Base-by-base conservation (phyloP, 2,329 filamentous ascomycete species). In the Pseudohalonectria lignicola region DNA sequence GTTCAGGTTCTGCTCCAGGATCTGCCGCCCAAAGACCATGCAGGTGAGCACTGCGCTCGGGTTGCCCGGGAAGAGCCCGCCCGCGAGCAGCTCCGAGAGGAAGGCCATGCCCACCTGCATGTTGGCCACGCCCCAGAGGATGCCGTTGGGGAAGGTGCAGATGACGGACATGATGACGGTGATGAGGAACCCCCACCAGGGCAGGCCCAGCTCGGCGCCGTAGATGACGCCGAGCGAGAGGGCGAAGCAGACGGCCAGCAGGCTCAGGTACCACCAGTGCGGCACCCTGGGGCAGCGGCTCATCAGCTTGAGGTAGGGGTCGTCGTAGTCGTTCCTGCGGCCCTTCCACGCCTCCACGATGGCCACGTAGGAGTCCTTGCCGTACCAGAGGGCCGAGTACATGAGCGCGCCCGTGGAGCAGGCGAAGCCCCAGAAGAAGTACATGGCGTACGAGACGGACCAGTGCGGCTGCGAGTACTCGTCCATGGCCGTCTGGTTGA, bases 401-500 rank as follows among this genome's bases (percentile, higher is more conserved):
- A 51, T 26, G 17, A 58, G 39, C n/a, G 53, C 52, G 12, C 47
- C 53, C 4, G 53, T 52, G 1, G 52, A 55, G 31, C 47, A 48
- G n/a, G 52, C 55, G 39, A 57, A 58, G 2, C 53, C 54, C 41
- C 49, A 56, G 42, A 55, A 56, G 45, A 56, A 57, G 41, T 51
- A 48, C 45, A 57, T 52, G 23, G 50, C 48, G 39, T 55, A 54
- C 6, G 49, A 49, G 8, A 41, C 39, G 12, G 51, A 48, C 50
- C 51, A 54, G 42, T 48, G 43, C 13, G 50, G 50, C 10, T 38
- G 39, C 11, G 50, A 53, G 40, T 53, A 53, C 4, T 45, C 41
- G 31, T 49, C 43, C 40, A 50, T 45, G 13, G 49, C 50, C 21
- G 45, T 45, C 43, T 51, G 45, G 38, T 55, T 49, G 26, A 55